Percentiles rank a stretch among this genome's conserved stretches.
Evolutionary conservation across 352 stramenopile species (phyloP).

Genomic region (Thraustochytrium striatum): DNA sequence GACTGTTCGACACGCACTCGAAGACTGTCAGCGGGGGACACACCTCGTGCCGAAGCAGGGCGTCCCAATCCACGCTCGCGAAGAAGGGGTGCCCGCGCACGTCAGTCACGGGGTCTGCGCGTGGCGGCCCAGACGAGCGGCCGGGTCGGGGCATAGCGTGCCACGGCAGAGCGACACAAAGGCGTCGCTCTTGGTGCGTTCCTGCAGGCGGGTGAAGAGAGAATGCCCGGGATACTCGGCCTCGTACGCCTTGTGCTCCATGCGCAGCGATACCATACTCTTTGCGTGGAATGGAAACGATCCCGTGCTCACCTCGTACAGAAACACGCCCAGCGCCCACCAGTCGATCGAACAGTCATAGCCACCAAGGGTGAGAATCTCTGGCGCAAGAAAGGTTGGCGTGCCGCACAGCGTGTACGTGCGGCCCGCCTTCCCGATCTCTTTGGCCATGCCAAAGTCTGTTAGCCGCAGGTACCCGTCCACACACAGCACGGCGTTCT

Average conservation of each 20-base stretch:
- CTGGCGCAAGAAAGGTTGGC: slow-evolving; percentile 93
- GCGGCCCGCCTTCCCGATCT: slow-evolving; percentile 65
- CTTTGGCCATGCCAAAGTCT: slow-evolving; percentile 82
- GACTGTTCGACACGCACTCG: too few relatives aligned
- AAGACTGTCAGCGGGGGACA: too few relatives aligned
- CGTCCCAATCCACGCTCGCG: too few relatives aligned
- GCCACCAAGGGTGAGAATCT: slow-evolving; percentile 92
- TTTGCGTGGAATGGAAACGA: slow-evolving; percentile 80
- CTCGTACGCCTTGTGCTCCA: neutral
- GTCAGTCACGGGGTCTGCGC: too few relatives aligned
- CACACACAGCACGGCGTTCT: slow-evolving; percentile 81
- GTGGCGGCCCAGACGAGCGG: too few relatives aligned
- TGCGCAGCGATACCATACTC: slow-evolving; percentile 1
- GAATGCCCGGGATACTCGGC: neutral
- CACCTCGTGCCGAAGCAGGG: too few relatives aligned
- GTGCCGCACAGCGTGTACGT: slow-evolving; percentile 95
- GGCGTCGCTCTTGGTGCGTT: neutral
- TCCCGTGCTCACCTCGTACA: slow-evolving; percentile 90
- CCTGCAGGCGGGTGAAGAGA: slow-evolving; percentile 2
- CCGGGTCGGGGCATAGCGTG: too few relatives aligned
- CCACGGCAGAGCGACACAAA: too few relatives aligned
- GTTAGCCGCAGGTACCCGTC: slow-evolving; percentile 76
- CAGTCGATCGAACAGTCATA: slow-evolving; percentile 95
- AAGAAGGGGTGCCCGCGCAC: too few relatives aligned
- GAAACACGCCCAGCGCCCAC: slow-evolving; percentile 84